phyloP scores from a whole-genome alignment of 1,284 basidiomycete genomes.

The Fomitopsis schrenkii region DNA sequence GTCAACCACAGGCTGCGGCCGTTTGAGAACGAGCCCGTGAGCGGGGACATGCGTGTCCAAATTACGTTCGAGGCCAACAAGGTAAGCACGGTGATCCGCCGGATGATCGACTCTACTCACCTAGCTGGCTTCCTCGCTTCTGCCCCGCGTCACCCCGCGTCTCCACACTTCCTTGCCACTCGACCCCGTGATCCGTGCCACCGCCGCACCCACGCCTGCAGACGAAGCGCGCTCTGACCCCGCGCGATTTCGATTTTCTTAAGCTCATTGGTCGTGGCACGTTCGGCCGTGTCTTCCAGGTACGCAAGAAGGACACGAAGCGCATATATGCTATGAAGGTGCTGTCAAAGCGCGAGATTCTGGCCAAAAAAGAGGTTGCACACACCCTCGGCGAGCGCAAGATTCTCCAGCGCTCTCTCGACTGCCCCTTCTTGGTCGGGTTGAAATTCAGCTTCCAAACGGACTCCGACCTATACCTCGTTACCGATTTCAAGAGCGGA shows the following conservation, averaged over 20 bases:
- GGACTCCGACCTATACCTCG: conserved; percentile 91
- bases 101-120: neutral
- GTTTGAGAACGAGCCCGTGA: conserved; percentile 77
- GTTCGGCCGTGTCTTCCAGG: conserved; percentile 99
- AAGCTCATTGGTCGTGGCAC: conserved; percentile 98
- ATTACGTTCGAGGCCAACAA: conserved; percentile 90
- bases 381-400: conserved; percentile 99
- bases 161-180: conserved; percentile 14
- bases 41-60: conserved; percentile 93
- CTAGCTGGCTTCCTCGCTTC: neutral
- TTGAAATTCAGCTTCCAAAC: conserved; percentile 99
- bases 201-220: conserved; percentile 26
- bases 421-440: conserved; percentile 97
- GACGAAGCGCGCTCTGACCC: conserved; percentile 81
- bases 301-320: conserved; percentile 95
- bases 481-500: conserved; percentile 99
- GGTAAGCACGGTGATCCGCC: conserved; percentile 44
- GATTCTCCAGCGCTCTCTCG: conserved; percentile 92
- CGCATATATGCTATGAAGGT: conserved; percentile 99
- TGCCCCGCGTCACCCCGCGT: conserved; percentile 1
- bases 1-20: conserved; percentile 57
- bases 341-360: conserved; percentile 97
- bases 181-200: conserved; percentile 4
- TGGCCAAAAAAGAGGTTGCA: conserved; percentile 98
- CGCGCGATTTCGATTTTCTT: conserved; percentile 96